Base-by-base conservation (phyloP, 2,329 filamentous ascomycete species). In the Epichloe bromicola region DNA sequence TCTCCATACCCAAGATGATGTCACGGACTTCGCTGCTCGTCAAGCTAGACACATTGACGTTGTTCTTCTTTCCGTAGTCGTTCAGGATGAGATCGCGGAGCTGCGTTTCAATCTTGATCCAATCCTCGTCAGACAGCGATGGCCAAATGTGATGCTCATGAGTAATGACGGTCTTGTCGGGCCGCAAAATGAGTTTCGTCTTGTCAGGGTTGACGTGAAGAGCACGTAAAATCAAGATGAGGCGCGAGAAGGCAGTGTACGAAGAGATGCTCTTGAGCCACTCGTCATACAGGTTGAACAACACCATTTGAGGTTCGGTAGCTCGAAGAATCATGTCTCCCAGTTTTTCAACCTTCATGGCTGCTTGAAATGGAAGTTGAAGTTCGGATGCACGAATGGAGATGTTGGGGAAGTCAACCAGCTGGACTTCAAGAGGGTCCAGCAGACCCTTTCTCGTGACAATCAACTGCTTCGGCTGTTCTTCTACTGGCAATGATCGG, bases 51-150 rank as follows among this genome's bases (percentile, higher is more conserved):
- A 93, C 91, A 61, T 98, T 98, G 73, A 98, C 93, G 60, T 97
- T 98, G 75, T 98, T 98, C 79, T 98, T 98, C 80, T 97, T 98
- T 64, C 93, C 93, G 65, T 98, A 98, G 65, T 98, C 93, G 59
- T 97, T 96, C 59, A 98, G 66, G 61, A 98, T 98, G 57, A 98
- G 74, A 74, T 98, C 93, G 66, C 93, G 85, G 41, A 98, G 74
- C 64, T 95, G 88, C 44, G 89, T 89, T 75, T 98, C 93, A n/a
- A 98, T 88, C 79, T 96, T 96, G 70, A 98, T 93, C 93, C 93
- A 98, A 56, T 95, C 90, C 60, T 98, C 93, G 57, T 98, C 93
- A 0, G 87, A 84, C 51, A 98, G 73, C 0, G 88, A 85, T 1
- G 93, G 93, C 93, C 93, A 98, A 65, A 98, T 98, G 67, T 98